A percentile compares a stretch with the other conserved stretches of the same genome.
Evolutionary conservation across 2,329 filamentous ascomycete species (phyloP).

Genomic region (Pyrenophora tritici-repentis): DNA sequence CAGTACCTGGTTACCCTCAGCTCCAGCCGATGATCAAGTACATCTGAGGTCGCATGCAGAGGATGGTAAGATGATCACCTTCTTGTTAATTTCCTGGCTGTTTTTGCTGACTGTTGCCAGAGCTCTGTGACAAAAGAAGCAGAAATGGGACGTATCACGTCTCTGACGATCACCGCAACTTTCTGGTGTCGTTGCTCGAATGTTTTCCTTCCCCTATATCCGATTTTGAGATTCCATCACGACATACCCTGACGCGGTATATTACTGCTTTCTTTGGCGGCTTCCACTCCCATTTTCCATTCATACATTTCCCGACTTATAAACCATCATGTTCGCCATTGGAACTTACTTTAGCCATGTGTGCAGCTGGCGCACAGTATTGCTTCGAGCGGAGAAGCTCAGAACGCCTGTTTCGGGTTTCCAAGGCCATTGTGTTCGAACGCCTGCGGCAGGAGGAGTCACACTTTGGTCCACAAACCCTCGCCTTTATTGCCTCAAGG

Average conservation of each 20-base stretch:
- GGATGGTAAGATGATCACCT: slow-evolving; percentile 16
- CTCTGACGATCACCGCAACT: slow-evolving; percentile 34
- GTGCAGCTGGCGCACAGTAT: slow-evolving; percentile 41
- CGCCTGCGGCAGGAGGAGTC: slow-evolving; percentile 32
- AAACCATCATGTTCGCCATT: slow-evolving; percentile 36
- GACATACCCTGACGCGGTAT: slow-evolving; percentile 38
- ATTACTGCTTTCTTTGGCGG: slow-evolving; percentile 39
- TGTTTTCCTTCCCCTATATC: slow-evolving; percentile 28
- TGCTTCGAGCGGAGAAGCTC: slow-evolving; percentile 40
- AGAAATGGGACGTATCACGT: slow-evolving; percentile 31
- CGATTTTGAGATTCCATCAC: slow-evolving; percentile 36
- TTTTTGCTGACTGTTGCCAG: slow-evolving; percentile 9
- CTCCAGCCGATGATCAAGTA: slow-evolving; percentile 35
- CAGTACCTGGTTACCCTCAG: slow-evolving; percentile 39
- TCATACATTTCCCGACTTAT: slow-evolving; percentile 42
- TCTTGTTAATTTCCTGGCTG: not conserved
- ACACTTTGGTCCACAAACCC: slow-evolving; percentile 29
- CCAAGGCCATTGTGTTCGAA: slow-evolving; percentile 38
- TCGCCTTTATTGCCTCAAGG: slow-evolving; percentile 25
- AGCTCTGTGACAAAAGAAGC: slow-evolving; percentile 22
- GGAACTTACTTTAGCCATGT: slow-evolving; percentile 41
- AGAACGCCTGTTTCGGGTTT: slow-evolving; percentile 34
- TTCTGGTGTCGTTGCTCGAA: slow-evolving; percentile 24
- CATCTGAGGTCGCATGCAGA: slow-evolving; percentile 26
- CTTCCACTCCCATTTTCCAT: slow-evolving; percentile 43